These are phyloP conservation scores for Leucosporidium scottii DNA, from an alignment of 768 basidiomycete species.

Conservation along the genomic window DNA sequence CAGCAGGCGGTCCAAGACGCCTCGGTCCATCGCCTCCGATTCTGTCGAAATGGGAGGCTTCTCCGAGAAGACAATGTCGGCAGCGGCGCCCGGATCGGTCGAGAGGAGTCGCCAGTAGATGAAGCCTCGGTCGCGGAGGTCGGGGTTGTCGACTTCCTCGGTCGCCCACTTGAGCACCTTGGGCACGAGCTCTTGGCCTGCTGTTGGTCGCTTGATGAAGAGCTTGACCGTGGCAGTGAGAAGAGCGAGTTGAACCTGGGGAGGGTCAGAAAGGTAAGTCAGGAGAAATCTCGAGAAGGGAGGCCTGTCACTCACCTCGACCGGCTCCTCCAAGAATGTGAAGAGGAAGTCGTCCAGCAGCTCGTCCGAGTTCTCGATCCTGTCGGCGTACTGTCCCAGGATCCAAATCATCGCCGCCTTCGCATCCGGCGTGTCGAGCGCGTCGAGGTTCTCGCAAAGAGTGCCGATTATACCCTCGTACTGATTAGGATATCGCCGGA, in stretches of 20 bases:
- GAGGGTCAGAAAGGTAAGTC: not conserved
- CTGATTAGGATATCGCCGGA: constrained; percentile 89
- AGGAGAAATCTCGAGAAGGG: not conserved
- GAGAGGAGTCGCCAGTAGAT: constrained; percentile 99
- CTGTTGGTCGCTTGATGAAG: constrained; percentile 86
- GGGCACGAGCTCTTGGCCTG: constrained; percentile 79
- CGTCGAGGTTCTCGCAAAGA: constrained; percentile 84
- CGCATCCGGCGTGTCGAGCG: constrained; percentile 88
- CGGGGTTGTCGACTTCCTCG: constrained; percentile 96
- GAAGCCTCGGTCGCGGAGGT: constrained; percentile 91
- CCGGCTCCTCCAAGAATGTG: constrained; percentile 85
- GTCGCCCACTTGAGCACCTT: constrained; percentile 96
- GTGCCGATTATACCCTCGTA: constrained; percentile 95
- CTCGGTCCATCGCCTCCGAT: constrained; percentile 93
- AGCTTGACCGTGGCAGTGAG: constrained; percentile 92
- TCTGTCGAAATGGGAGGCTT: constrained; percentile 94
- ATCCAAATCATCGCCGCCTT: constrained; percentile 99
- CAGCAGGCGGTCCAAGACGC: constrained; percentile 86
- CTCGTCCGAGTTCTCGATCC: constrained; percentile 92
- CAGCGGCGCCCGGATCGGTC: constrained; percentile 78
- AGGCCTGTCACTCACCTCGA: constrained; percentile 56
- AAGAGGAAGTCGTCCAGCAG: constrained; percentile 84
- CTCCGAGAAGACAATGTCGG: constrained; percentile 81
- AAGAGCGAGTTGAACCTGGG: constrained; percentile 86
- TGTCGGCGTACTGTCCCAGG: constrained; percentile 87